Conservation (phyloP, 805 yeast species). For the Starmera quercuum region DNA sequence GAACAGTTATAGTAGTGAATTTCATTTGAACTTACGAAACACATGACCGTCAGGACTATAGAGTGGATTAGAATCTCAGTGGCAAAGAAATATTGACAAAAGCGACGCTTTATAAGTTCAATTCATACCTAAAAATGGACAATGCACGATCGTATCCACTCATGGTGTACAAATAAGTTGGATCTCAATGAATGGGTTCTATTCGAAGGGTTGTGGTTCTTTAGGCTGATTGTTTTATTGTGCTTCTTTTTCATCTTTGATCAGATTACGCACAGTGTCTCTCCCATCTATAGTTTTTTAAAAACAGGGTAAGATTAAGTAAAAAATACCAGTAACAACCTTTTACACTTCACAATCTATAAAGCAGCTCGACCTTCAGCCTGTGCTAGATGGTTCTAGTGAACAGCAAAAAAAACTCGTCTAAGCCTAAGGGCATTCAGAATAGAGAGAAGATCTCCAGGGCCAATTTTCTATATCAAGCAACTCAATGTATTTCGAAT, state of each 20-base stretch:
- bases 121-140: conserved; percentile 85
- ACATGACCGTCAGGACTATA: conserved; percentile 95
- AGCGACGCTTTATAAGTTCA: not conserved
- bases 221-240: too few species aligned
- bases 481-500: conserved; percentile 31
- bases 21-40: conserved; percentile 59
- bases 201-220: too few species aligned
- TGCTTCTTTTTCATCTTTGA: too few species aligned
- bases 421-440: conserved; percentile 33
- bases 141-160: conserved; percentile 99
- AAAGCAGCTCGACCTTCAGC: too few species aligned
- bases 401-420: conserved; percentile 2
- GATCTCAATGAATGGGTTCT: not conserved
- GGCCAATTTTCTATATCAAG: conserved; percentile 51
- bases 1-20: not conserved
- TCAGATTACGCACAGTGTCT: too few species aligned
- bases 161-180: conserved; percentile 36
- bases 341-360: too few species aligned
- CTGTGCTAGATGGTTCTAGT: too few species aligned
- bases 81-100: conserved; percentile 2
- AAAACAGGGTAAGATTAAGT: too few species aligned
- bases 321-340: too few species aligned
- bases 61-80: conserved; percentile 20
- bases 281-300: too few species aligned
- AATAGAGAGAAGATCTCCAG: conserved; percentile 56